Evolutionary conservation across 2,329 filamentous ascomycete species (phyloP), one percentile per base, ranked within the genome.

Genomic region (Rhynchosporium agropyri): DNA sequence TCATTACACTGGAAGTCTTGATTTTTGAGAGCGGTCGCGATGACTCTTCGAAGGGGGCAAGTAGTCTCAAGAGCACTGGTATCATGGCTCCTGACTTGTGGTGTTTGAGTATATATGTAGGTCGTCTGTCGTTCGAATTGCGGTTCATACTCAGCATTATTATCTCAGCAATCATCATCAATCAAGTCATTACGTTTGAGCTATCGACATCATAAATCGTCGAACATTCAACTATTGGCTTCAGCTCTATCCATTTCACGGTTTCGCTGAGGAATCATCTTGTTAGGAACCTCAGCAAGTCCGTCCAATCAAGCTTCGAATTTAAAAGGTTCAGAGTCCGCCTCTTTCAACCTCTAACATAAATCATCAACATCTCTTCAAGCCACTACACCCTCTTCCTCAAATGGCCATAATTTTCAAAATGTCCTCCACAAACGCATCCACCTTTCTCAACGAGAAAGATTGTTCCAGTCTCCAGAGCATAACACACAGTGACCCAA

Each of bases 141-240:
- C 13, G 20, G 20, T 20, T 13, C 5, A 13, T 36, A 15, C 40
- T 26, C 26, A 36, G 40, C 13, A 42, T 15, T 36, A 42, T 42
- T 36, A 54, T 33, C 36, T 54, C 51, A 54, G 51, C 51, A 20
- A 29, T 54, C 51, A 42, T 42, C 33, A 40, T 29, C 36, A 54
- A 40, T 29, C 36, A 54, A 42, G 51, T 36, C 51, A 42, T 54
- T n/a, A 20, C 20, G 8, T 42, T 20, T 15, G 20, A 54, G 51
- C 36, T 54, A 26, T 54, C 43, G n/a, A 4, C 4, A 8, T 8
- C 9, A 15, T 46, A 20, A 26, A 46, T 8, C 7, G 20, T 46
- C n/a, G 4, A 28, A 7, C 20, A 2, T 26, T 46, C n/a, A 8
- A 10, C 4, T 4, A n/a, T n/a, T 4, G 9, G 8, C 0, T 20